Base-by-base conservation (phyloP, 164 flowering plant genomes). In the Kingdonia uniflora region DNA sequence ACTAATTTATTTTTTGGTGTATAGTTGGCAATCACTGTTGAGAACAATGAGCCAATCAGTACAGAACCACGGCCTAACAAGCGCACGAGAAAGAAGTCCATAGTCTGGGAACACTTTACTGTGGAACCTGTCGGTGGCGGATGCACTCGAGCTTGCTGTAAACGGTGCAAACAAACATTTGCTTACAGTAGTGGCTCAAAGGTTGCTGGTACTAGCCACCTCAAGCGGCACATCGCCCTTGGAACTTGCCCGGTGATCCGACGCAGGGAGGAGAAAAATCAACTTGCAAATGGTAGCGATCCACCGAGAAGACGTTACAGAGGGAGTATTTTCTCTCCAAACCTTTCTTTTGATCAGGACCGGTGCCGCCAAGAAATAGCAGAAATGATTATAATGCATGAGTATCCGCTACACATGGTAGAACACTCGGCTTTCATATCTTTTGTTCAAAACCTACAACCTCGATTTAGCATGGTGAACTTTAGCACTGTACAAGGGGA, bases 51-150 rank as follows among this genome's bases (percentile, higher is more conserved):
- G 35, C 60, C 21, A 12, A 49, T 1, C 5, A 65, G 35, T 52
- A 23, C 72, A n/a, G 82, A 84, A 51, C 39, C 55, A 26, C 86
- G 63, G 54, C 79, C 89, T 35, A 69, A 56, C 62, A 87, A 76
- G 69, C 78, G 92, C 23, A 66, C 92, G 67, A 91, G 87, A 38
- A 91, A 83, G 80, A 87, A 87, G 69, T 91, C 97, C 16, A 65
- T 83, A 5, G 96, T 91, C 2, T 91, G 97, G 97, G 97, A 91
- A 52, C 89, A 91, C 55, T 91, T 91, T 67, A 84, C 88, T 11
- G 77, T 87, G 35, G 95, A 87, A 67, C 57, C 68, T 47, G 90
- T 79, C 22, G 66, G 79, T 58, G 65, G 66, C 69, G 89, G 78
- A 24, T 73, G 77, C 53, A 67, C 89, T 24, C 68, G 97, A 54